Conservation (phyloP, 2,329 filamentous ascomycete genomes). For the Verticillium nubilum region DNA sequence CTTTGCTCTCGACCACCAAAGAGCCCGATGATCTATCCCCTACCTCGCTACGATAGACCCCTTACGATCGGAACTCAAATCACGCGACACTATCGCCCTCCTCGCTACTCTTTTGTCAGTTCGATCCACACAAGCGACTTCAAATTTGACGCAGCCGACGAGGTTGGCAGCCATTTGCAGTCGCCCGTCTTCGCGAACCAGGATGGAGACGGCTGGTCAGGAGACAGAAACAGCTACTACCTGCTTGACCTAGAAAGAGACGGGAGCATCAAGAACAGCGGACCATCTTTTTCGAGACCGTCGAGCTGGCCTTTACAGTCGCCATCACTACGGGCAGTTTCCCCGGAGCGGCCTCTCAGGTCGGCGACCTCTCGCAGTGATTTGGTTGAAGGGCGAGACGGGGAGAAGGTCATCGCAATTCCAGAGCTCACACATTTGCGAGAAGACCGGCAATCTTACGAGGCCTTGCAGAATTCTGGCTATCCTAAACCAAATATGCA, state of each 20-base stretch:
- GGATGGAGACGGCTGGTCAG: neutral
- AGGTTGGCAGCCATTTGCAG: neutral
- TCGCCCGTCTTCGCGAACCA: neutral
- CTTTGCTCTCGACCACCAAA: neutral
- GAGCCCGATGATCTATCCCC: neutral
- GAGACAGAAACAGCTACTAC: neutral
- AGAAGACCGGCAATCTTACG: neutral
- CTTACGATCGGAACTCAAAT: conserved; percentile 13
- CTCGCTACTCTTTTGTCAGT: neutral
- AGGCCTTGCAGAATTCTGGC: neutral
- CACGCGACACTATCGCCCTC: neutral
- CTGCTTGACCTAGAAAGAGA: neutral
- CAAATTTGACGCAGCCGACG: neutral
- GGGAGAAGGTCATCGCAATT: neutral
- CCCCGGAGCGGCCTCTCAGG: neutral
- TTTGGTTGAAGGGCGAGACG: neutral
- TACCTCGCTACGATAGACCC: conserved; percentile 7
- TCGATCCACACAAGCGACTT: neutral
- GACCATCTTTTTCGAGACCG: neutral
- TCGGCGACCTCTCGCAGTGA: neutral
- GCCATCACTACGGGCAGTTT: neutral
- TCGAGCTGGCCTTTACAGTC: neutral
- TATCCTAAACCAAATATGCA: neutral
- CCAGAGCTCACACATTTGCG: neutral
- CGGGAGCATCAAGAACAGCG: neutral